Percentiles rank a stretch among this genome's conserved stretches.
Conservation (phyloP, 1,284 basidiomycete genomes). For the Ceratobasidium sp. region DNA sequence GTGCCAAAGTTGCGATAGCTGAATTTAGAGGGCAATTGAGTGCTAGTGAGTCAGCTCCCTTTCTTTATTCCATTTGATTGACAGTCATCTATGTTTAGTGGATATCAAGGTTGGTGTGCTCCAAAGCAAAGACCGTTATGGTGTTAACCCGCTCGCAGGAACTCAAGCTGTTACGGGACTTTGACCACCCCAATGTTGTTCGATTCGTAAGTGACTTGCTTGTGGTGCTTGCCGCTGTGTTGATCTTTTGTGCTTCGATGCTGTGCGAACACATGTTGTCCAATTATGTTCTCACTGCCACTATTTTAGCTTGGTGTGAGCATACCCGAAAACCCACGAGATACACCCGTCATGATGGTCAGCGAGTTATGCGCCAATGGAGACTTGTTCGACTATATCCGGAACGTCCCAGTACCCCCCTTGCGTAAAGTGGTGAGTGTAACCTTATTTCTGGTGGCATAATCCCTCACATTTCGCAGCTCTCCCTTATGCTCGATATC, state of each 20-base stretch:
- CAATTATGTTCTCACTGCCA: neutral
- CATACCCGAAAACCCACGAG: slow-evolving; percentile 89
- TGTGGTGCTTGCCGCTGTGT: neutral
- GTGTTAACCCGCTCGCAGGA: slow-evolving; percentile 56
- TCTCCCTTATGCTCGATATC: slow-evolving; percentile 93
- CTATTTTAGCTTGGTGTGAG: slow-evolving; percentile 82
- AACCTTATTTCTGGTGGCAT: slow-evolving; percentile 1
- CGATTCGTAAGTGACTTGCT: slow-evolving; percentile 76
- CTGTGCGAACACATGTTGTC: neutral
- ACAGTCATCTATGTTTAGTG: slow-evolving; percentile 67
- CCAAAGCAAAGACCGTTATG: no score
- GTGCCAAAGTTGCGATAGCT: slow-evolving; percentile 86
- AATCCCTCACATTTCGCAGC: slow-evolving; percentile 52
- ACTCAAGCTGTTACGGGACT: slow-evolving; percentile 92
- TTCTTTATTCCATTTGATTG: neutral
- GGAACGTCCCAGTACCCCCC: slow-evolving; percentile 83
- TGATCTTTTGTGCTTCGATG: neutral
- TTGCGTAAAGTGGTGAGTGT: slow-evolving; percentile 80
- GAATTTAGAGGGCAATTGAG: slow-evolving; percentile 96
- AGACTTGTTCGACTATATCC: slow-evolving; percentile 97
- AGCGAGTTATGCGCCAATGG: slow-evolving; percentile 98
- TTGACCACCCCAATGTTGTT: slow-evolving; percentile 97
- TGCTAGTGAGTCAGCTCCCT: slow-evolving; percentile 70
- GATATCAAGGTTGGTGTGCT: slow-evolving; percentile 76
- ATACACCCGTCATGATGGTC: slow-evolving; percentile 97